phyloP scores from a whole-genome alignment of 106 monocot species.

The Allium cepa region DNA sequence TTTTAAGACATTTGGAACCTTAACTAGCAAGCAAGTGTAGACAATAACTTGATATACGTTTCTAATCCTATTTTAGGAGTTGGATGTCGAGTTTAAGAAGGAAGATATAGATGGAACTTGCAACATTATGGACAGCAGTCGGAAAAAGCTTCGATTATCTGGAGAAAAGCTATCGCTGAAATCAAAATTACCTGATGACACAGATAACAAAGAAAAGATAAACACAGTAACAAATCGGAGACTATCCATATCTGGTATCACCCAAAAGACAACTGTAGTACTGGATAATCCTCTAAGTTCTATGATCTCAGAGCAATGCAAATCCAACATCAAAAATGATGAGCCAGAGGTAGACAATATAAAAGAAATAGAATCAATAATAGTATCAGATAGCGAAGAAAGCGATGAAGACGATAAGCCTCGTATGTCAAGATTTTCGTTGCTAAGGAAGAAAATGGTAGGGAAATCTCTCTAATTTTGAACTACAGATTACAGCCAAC shows the following conservation, averaged over 20 bases:
- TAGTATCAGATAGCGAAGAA: conserved; percentile 72
- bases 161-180: conserved; percentile 29
- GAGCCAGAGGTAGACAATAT: conserved; percentile 2
- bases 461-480: conserved; percentile 6
- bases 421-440: conserved; percentile 30
- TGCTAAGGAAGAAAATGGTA: conserved; percentile 15
- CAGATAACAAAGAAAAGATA: conserved; percentile 27
- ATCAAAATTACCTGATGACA: neutral
- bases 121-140: conserved; percentile 9
- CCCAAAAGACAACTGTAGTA: neutral
- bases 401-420: conserved; percentile 39
- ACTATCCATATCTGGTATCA: conserved; percentile 4
- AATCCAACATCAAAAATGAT: neutral
- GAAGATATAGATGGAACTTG: neutral
- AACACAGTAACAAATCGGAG: conserved; percentile 14
- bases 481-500: neutral
- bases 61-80: conserved; percentile 2
- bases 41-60: neutral
- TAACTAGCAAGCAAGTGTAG: no score
- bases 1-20: no score
- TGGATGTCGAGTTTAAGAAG: conserved; percentile 11
- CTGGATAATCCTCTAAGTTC: conserved; percentile 7
- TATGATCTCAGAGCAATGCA: neutral
- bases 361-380: conserved; percentile 17
- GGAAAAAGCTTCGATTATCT: conserved; percentile 33